These are phyloP conservation scores for Fonsecaea pedrosoi DNA, from an alignment of 2,329 filamentous ascomycete species.

Conservation along the genomic window DNA sequence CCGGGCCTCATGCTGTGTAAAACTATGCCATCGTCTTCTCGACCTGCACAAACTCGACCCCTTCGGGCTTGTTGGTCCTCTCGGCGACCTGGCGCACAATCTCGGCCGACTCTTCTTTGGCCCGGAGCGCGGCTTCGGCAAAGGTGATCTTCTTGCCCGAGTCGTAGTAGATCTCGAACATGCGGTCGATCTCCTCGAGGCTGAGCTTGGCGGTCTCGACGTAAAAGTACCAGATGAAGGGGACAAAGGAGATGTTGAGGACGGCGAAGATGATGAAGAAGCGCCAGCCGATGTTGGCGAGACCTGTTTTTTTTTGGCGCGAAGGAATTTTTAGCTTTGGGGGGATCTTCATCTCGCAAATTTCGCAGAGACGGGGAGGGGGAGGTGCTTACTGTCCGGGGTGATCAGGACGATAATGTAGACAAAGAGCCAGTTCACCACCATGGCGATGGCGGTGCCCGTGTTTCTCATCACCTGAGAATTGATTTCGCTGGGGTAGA, in stretches of 20 bases:
- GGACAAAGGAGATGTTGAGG: constrained; percentile 46
- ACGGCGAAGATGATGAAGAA: constrained; percentile 55
- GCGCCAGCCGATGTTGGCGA: constrained; percentile 55
- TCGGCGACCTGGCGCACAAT: constrained; percentile 1
- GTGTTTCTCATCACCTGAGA: constrained; percentile 43
- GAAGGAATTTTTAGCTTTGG: neutral
- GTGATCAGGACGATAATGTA: constrained; percentile 49
- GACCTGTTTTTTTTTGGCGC: neutral
- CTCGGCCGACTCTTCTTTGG: constrained; percentile 19
- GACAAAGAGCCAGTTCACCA: constrained; percentile 48
- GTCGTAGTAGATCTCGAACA: constrained; percentile 22
- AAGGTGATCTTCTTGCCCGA: constrained; percentile 11
- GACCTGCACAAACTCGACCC: constrained; percentile 8
- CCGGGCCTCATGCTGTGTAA: no score
- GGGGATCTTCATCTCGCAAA: neutral
- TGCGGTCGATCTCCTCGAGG: constrained; percentile 23
- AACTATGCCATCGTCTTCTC: constrained; percentile 9
- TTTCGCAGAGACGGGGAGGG: neutral
- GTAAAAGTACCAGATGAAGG: constrained; percentile 46
- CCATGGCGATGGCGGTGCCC: constrained; percentile 45
- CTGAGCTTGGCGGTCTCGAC: constrained; percentile 34
- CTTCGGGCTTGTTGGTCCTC: constrained; percentile 8
- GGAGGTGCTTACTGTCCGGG: constrained; percentile 41
- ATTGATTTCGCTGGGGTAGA: constrained; percentile 44
- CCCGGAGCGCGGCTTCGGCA: constrained; percentile 12